Percentiles rank a stretch among this genome's conserved stretches.
Conservation (phyloP, 2,329 filamentous ascomycete genomes). For the Orbilia blumenaviensis region DNA sequence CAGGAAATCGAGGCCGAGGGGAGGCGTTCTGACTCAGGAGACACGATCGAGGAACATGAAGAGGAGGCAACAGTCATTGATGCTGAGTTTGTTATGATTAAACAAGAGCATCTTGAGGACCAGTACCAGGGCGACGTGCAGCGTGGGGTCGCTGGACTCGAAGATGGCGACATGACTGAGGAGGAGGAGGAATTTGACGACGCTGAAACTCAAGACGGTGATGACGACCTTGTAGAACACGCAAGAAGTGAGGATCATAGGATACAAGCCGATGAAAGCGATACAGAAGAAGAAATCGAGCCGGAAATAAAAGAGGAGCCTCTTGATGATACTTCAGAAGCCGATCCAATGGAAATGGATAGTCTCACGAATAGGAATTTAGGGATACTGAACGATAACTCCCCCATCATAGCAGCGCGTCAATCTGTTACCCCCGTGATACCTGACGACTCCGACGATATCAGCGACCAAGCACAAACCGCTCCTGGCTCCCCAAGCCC, state of each 20-base stretch:
- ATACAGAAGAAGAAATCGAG: neutral
- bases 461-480: neutral
- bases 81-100: neutral
- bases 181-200: neutral
- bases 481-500: neutral
- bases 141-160: neutral
- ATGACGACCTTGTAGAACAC: neutral
- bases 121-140: neutral
- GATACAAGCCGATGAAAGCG: neutral
- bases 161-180: neutral
- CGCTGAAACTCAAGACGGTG: neutral
- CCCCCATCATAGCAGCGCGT: neutral
- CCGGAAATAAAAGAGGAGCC: neutral
- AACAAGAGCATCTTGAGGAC: neutral
- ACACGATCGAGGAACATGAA: constrained; percentile 10
- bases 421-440: constrained; percentile 3
- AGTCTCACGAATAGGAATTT: constrained; percentile 27
- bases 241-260: neutral
- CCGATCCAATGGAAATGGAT: constrained; percentile 28
- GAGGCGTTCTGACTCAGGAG: neutral
- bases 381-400: constrained; percentile 25
- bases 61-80: neutral
- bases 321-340: neutral
- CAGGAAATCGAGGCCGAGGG: neutral
- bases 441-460: constrained; percentile 1